These are phyloP conservation scores for Rauvolfia tetraphylla DNA, from an alignment of 257 asterid genomes.

Conservation along the genomic window DNA sequence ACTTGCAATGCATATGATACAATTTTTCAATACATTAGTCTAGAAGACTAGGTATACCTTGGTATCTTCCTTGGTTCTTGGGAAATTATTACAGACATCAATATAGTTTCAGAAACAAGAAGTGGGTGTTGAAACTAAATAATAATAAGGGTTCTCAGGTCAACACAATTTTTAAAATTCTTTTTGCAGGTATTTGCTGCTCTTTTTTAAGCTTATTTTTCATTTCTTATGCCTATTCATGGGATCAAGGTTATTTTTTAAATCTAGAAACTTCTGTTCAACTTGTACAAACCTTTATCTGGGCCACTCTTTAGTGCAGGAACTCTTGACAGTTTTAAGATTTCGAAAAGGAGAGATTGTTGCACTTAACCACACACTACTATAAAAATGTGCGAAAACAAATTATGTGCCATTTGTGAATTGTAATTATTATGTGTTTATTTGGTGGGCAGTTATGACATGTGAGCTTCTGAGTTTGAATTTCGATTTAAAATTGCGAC, in stretches of 20 bases:
- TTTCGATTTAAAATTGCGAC: neutral
- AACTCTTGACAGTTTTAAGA: neutral
- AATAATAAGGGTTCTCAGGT: too few relatives aligned
- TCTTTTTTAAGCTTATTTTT: too few relatives aligned
- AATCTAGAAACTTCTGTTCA: neutral
- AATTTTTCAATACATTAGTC: neutral
- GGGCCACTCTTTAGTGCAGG: neutral
- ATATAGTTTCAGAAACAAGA: neutral
- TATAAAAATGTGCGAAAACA: neutral
- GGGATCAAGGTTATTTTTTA: neutral
- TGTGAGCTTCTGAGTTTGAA: neutral
- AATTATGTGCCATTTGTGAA: neutral
- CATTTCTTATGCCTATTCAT: neutral
- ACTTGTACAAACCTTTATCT: neutral
- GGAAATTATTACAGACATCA: too few relatives aligned
- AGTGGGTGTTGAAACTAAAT: too few relatives aligned
- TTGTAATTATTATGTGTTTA: neutral
- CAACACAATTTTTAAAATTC: too few relatives aligned
- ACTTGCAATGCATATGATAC: neutral
- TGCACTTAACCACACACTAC: neutral
- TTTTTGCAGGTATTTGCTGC: neutral
- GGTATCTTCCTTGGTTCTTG: too few relatives aligned
- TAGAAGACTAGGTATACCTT: neutral
- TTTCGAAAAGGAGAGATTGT: neutral
- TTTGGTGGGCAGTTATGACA: neutral